Percentiles rank a stretch among this genome's conserved stretches.
phyloP scores from a whole-genome alignment of 441 rosid species.

The Pelargonium australe region DNA sequence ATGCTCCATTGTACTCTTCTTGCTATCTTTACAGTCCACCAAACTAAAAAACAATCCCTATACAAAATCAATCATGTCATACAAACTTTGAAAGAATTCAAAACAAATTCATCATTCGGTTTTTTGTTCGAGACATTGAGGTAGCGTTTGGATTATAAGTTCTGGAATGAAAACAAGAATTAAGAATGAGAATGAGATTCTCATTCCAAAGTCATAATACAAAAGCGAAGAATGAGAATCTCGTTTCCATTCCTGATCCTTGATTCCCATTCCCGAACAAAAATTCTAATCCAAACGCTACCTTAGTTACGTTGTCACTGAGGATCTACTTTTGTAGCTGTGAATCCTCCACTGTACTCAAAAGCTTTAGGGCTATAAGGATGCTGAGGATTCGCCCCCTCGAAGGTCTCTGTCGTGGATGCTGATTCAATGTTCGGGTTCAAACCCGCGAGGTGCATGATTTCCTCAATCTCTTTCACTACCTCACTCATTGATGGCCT shows the following conservation, averaged over 20 bases:
- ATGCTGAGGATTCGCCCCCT: slow-evolving; percentile 26
- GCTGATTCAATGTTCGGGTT: slow-evolving; percentile 43
- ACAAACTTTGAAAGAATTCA: no score
- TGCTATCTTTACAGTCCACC: neutral
- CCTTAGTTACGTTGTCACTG: neutral
- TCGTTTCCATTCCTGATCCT: no score
- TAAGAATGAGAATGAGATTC: no score
- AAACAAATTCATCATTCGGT: no score
- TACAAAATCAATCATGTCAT: neutral
- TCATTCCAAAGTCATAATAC: no score
- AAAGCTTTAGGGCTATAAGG: slow-evolving; percentile 35
- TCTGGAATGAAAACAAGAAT: no score
- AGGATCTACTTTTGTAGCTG: slow-evolving; percentile 34
- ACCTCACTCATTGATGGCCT: slow-evolving; percentile 74
- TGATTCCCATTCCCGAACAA: no score
- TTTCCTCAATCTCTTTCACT: slow-evolving; percentile 65
- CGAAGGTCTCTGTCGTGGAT: slow-evolving; percentile 41
- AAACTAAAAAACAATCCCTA: neutral
- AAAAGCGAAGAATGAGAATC: no score
- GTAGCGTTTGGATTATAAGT: no score
- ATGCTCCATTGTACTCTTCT: neutral
- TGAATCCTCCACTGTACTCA: slow-evolving; percentile 35
- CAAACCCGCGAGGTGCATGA: slow-evolving; percentile 55
- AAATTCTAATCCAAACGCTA: no score
- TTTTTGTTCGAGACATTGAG: no score